phyloP scores from a whole-genome alignment of 352 stramenopile genomes.

The Achlya hypogyna region DNA sequence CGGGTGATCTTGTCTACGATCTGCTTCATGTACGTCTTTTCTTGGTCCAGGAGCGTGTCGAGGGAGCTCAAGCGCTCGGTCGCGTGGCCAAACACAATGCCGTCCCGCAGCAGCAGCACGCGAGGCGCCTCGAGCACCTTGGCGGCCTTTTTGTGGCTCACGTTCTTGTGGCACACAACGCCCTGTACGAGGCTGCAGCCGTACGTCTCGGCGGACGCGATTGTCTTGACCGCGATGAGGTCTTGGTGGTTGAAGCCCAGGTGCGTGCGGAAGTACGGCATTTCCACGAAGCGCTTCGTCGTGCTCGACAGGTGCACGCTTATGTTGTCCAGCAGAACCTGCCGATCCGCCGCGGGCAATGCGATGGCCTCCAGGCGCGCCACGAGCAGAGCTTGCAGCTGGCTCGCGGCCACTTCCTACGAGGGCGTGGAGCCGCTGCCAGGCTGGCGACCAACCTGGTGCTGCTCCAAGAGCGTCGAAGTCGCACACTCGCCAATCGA shows the following conservation, averaged over 20 bases:
- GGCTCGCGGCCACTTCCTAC: neutral
- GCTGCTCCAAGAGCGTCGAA: constrained; percentile 26
- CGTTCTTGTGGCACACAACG: constrained; percentile 93
- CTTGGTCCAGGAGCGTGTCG: constrained; percentile 93
- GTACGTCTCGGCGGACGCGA: constrained; percentile 44
- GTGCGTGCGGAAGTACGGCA: constrained; percentile 50
- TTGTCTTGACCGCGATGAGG: constrained; percentile 80
- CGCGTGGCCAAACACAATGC: constrained; percentile 94
- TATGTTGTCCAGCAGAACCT: neutral
- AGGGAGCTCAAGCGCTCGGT: constrained; percentile 88
- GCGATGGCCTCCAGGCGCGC: neutral
- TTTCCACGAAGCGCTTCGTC: constrained; percentile 70
- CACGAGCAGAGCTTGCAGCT: neutral
- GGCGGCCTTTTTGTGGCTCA: constrained; percentile 96
- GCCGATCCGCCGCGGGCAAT: neutral
- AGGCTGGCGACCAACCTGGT: constrained; percentile 18
- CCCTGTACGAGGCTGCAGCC: constrained; percentile 93
- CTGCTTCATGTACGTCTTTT: constrained; percentile 96
- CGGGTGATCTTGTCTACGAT: constrained; percentile 94
- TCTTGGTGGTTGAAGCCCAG: constrained; percentile 58
- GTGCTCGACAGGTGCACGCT: constrained; percentile 22
- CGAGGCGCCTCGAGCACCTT: constrained; percentile 87
- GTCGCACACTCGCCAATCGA: constrained; percentile 15
- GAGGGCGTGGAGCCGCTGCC: neutral
- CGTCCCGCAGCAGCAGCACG: constrained; percentile 94